Percentiles rank a stretch among this genome's conserved stretches.
Conservation (phyloP, 805 yeast genomes). For the Candida palmyrensis region DNA sequence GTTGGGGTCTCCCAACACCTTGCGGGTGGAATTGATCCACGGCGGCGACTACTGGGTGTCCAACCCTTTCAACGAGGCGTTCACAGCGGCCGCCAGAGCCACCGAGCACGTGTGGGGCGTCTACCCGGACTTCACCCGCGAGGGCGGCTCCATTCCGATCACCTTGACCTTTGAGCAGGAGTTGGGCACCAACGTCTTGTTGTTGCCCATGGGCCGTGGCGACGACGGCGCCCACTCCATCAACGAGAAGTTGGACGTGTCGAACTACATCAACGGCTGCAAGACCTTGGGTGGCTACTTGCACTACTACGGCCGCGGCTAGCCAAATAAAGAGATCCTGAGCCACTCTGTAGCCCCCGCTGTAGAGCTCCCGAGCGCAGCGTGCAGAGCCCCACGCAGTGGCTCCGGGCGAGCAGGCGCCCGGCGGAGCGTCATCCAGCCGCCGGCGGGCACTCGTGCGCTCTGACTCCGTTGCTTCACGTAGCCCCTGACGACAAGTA, state of each 20-base stretch:
- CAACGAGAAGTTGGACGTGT: slow-evolving; percentile 86
- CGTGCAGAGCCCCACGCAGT: too few relatives aligned
- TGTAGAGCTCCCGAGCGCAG: neutral
- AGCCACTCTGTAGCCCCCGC: too few relatives aligned
- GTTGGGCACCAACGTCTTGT: slow-evolving; percentile 76
- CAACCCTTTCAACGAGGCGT: slow-evolving; percentile 87
- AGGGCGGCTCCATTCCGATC: slow-evolving; percentile 98
- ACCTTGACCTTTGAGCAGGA: slow-evolving; percentile 89
- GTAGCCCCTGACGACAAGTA: too few relatives aligned
- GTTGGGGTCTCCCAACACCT: slow-evolving; percentile 72
- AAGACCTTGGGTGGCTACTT: slow-evolving; percentile 91
- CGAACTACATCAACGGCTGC: slow-evolving; percentile 89
- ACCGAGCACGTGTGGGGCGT: slow-evolving; percentile 92
- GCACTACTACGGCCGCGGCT: slow-evolving; percentile 61
- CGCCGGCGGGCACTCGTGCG: too few relatives aligned
- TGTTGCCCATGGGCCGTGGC: slow-evolving; percentile 97
- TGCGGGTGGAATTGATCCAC: slow-evolving; percentile 73
- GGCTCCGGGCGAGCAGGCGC: too few relatives aligned
- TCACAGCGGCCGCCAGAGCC: slow-evolving; percentile 92
- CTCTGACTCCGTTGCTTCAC: too few relatives aligned
- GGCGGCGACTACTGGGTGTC: slow-evolving; percentile 97
- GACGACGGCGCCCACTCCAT: slow-evolving; percentile 99
- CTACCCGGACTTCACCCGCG: slow-evolving; percentile 96
- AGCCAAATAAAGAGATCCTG: slow-evolving; percentile 1
- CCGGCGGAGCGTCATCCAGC: too few relatives aligned